Evolutionary conservation across 306 rosid species (phyloP), one percentile per base, ranked within the genome.

Genomic region (Quercus glauca): DNA sequence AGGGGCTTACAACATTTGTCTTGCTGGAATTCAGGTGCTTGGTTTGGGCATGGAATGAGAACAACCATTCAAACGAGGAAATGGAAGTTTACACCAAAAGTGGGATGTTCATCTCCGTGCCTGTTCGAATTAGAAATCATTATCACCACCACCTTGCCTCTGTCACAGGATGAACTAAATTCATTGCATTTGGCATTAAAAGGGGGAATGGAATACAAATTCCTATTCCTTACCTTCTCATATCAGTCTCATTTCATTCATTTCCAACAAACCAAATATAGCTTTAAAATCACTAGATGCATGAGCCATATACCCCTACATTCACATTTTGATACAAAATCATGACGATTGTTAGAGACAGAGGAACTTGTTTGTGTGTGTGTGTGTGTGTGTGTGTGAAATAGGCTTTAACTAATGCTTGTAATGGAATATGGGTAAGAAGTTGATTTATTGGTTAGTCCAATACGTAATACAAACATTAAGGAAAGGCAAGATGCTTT

Each of bases 211-310:
- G 25, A 67, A 74, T 41, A 14, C 7, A 29, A 65, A 31, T 31
- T 65, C 69, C 37, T 14, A 12, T 15, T 28, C 69, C 37, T 60
- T 59, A 12, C 35, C 19, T 28, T 28, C 41, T 5, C 15, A 25
- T 28, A 25, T 33, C 8, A 5, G 28, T 2, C 69, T 26, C 37
- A 65, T 65, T 65, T 31, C 4, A 12, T 65, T 65, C 71, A 9
- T 15, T 65, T 56, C 75, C 71, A 56, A 49, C 23, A 3, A 29
- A 75, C 71, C 35, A 31, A 15, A 15, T 23, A 3, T 49, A 61
- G 65, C 80, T 57, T 26, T 20, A 68, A 72, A 74, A 61, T 76
- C 52, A 26, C 21, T 20, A 29, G 76, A 72, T 69, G 73, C 64
- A 76, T 74, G 31, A 61, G 20, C 53, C 65, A 25, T 71, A 4